Evolutionary conservation across 2,329 filamentous ascomycete genomes (phyloP), one percentile per base, ranked within the genome.

Genomic region (Trichophyton simii): DNA sequence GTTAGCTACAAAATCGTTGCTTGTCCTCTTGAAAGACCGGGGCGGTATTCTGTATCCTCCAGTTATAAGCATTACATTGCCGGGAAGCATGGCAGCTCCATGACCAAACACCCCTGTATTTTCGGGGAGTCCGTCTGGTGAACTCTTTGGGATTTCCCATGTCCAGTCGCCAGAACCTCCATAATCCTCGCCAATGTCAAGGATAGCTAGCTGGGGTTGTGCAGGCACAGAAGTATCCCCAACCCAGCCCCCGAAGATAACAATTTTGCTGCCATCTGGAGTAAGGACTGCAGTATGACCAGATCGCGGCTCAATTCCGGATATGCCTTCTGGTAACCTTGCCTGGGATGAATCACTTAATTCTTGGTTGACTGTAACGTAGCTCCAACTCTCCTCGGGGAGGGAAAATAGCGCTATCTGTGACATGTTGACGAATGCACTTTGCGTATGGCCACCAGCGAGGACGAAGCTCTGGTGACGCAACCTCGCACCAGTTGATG

Each of bases 371-470:
- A 91, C 83, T 0, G 81, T 78, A 28, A 95, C 77, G 71, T 92
- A 96, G 31, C 84, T 87, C 92, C 92, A 97, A 60, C 83, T 86
- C 69, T 91, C 85, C 68, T 95, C 87, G 0, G 92, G 92, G 5
- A 96, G 78, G 60, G 85, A 91, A 79, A 91, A 96, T 1, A 96
- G 77, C 0, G 91, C 92, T 0, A 92, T 83, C 50, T 90, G 89
- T 61, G 89, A 95, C 87, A 95, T 96, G 72, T 96, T 95, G 75
- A 96, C 86, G 70, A 96, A 96, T 0, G 91, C 91, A 15, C 78
- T 74, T 66, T 84, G 79, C 0, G 91, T 95, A 71, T 96, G 91
- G 0, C 92, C 92, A 46, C 91, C 92, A 15, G 96, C 77, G 22
- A 96, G 76, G 11, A 96, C 83, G 66, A 89, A 92, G 67, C 86